phyloP scores from a whole-genome alignment of 805 yeast genomes.

The Saccharomycopsis malanga region DNA sequence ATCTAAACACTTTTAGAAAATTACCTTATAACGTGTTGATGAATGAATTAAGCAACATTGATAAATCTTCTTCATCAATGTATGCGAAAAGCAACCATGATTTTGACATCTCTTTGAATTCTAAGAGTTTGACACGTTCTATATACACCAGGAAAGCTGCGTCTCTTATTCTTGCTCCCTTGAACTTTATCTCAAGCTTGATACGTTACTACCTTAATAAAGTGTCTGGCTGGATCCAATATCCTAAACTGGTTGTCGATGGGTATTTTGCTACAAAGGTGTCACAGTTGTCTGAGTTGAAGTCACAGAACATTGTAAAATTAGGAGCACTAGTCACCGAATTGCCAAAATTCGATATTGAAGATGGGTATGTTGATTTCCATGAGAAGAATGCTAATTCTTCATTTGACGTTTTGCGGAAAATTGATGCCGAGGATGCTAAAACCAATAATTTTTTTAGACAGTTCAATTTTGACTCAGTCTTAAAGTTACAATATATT shows the following conservation, averaged over 20 bases:
- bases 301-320: neutral
- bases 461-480: neutral
- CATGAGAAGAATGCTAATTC: no score
- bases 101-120: slow-evolving; percentile 12
- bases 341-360: slow-evolving; percentile 24
- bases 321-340: slow-evolving; percentile 11
- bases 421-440: neutral
- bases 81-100: neutral
- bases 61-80: neutral
- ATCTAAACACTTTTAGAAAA: slow-evolving; percentile 21
- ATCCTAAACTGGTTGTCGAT: slow-evolving; percentile 32
- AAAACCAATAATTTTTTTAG: neutral
- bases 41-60: neutral
- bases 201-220: slow-evolving; percentile 9
- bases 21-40: slow-evolving; percentile 14
- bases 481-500: slow-evolving; percentile 1
- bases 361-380: neutral
- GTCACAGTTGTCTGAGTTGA: slow-evolving; percentile 21
- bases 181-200: neutral
- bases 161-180: neutral
- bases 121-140: neutral
- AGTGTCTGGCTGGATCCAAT: slow-evolving; percentile 23
- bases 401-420: neutral
- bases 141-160: neutral
- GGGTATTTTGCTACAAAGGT: slow-evolving; percentile 28